Conservation (phyloP, 805 yeast genomes). For the Spathaspora boniae region DNA sequence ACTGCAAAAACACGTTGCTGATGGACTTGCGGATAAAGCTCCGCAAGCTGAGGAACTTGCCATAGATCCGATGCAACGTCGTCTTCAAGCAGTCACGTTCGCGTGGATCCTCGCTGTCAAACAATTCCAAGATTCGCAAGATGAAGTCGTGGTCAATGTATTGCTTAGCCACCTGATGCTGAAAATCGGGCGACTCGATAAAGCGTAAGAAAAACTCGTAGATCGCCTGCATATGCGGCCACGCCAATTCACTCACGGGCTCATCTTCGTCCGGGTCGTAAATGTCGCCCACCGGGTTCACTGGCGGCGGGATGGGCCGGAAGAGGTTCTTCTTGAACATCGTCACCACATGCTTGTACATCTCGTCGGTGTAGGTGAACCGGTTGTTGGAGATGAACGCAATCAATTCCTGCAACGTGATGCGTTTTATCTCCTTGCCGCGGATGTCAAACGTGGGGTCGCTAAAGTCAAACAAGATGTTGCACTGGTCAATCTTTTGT, state of each 20-base stretch:
- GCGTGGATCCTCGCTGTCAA: conserved; percentile 94
- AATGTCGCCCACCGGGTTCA: conserved; percentile 92
- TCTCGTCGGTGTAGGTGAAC: conserved; percentile 82
- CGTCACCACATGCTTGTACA: conserved; percentile 81
- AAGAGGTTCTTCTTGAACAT: conserved; percentile 90
- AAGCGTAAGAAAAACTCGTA: conserved; percentile 92
- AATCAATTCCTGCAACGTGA: conserved; percentile 83
- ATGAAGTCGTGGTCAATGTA: conserved; percentile 91
- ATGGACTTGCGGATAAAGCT: conserved; percentile 89
- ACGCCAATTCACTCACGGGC: conserved; percentile 91
- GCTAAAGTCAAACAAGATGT: conserved; percentile 86
- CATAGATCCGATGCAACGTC: conserved; percentile 92
- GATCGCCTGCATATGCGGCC: conserved; percentile 98
- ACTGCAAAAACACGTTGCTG: conserved; percentile 87
- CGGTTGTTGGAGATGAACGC: conserved; percentile 82
- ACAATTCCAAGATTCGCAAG: conserved; percentile 74
- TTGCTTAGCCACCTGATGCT: conserved; percentile 88
- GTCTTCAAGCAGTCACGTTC: conserved; percentile 95
- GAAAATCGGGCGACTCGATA: conserved; percentile 91
- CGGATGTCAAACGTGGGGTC: conserved; percentile 90
- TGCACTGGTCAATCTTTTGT: conserved; percentile 91
- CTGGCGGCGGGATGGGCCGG: conserved; percentile 97
- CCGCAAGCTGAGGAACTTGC: conserved; percentile 85
- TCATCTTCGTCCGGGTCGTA: conserved; percentile 99
- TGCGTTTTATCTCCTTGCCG: conserved; percentile 88